Percentiles rank a stretch among this genome's conserved stretches.
Evolutionary conservation across 148 eudicot species (phyloP).

Genomic region (Nyssa sinensis): DNA sequence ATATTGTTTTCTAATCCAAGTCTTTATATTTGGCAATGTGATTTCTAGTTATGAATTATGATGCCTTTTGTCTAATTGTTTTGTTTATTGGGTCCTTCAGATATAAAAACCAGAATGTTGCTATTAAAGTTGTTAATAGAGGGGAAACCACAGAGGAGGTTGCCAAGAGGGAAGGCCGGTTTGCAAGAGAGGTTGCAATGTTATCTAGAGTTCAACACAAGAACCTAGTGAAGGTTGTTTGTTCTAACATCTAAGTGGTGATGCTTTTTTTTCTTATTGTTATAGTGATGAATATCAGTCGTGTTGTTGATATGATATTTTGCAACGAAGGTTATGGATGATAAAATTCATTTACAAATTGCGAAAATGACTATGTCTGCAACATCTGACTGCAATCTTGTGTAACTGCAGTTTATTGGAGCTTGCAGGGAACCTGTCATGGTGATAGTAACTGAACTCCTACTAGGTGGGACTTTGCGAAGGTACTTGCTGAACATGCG

Average conservation of each 20-base stretch:
- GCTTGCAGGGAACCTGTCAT: conserved; percentile 66
- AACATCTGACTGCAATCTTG: not conserved
- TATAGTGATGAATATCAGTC: not conserved
- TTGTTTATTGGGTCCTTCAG: conserved; percentile 33
- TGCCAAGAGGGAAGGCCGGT: conserved; percentile 66
- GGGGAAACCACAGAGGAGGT: conserved; percentile 90
- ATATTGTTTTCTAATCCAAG: too few species aligned
- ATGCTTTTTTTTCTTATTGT: not conserved
- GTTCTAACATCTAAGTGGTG: not conserved
- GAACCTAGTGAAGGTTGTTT: conserved; percentile 76
- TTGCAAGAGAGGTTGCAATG: conserved; percentile 94
- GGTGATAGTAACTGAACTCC: conserved; percentile 70
- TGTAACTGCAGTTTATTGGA: conserved; percentile 52
- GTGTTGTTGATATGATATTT: conserved; percentile 1
- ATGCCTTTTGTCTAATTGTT: not conserved
- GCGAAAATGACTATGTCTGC: not conserved
- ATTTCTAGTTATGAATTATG: too few species aligned
- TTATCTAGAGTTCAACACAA: conserved; percentile 87
- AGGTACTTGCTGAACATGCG: conserved; percentile 56
- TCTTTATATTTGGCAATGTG: too few species aligned
- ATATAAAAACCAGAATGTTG: conserved; percentile 85
- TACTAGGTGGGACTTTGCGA: conserved; percentile 58
- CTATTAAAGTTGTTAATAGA: conserved; percentile 76
- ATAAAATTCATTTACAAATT: not conserved
- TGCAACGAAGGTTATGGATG: not conserved